Percentiles rank a stretch among this genome's conserved stretches.
Evolutionary conservation across 352 stramenopile species (phyloP).

Genomic region (Globisporangium nodosum): DNA sequence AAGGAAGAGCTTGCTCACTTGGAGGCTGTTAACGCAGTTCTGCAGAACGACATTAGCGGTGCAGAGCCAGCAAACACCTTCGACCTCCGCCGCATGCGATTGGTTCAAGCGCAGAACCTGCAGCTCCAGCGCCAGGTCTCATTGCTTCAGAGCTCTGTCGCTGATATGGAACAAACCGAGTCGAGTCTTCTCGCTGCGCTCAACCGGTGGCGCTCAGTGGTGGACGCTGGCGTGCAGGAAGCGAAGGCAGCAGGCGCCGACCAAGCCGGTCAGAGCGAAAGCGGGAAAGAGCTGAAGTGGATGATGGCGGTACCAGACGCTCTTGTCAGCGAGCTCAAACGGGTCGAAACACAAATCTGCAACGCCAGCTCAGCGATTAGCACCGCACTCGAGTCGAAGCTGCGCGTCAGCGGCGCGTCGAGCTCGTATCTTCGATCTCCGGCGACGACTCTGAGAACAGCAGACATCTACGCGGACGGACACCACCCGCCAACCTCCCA

Average conservation of each 20-base stretch:
- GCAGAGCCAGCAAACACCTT: slow-evolving; percentile 12
- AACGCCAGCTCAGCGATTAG: slow-evolving; percentile 13
- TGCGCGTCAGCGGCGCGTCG: slow-evolving; percentile 23
- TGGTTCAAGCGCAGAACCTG: slow-evolving; percentile 54
- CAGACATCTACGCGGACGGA: slow-evolving; percentile 13
- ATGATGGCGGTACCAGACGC: slow-evolving; percentile 34
- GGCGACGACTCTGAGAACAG: slow-evolving; percentile 10
- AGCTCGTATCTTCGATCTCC: slow-evolving; percentile 18
- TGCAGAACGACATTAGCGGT: slow-evolving; percentile 26
- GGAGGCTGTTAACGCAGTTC: slow-evolving; percentile 27
- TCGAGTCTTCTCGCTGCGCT: slow-evolving; percentile 30
- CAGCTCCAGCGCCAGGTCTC: slow-evolving; percentile 50
- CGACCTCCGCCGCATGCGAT: slow-evolving; percentile 24
- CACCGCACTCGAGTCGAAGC: slow-evolving; percentile 23
- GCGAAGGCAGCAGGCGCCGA: slow-evolving; percentile 37
- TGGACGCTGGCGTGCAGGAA: slow-evolving; percentile 37
- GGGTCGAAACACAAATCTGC: slow-evolving; percentile 27
- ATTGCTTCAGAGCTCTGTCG: slow-evolving; percentile 34
- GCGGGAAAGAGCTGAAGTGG: slow-evolving; percentile 24
- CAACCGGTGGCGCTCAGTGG: slow-evolving; percentile 30
- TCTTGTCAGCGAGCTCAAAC: slow-evolving; percentile 26
- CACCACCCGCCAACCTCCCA: neutral
- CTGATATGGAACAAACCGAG: slow-evolving; percentile 27
- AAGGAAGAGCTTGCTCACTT: slow-evolving; percentile 42
- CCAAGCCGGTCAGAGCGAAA: slow-evolving; percentile 8